phyloP scores from a whole-genome alignment of 805 yeast species.

The Komagataella kurtzmanii region DNA sequence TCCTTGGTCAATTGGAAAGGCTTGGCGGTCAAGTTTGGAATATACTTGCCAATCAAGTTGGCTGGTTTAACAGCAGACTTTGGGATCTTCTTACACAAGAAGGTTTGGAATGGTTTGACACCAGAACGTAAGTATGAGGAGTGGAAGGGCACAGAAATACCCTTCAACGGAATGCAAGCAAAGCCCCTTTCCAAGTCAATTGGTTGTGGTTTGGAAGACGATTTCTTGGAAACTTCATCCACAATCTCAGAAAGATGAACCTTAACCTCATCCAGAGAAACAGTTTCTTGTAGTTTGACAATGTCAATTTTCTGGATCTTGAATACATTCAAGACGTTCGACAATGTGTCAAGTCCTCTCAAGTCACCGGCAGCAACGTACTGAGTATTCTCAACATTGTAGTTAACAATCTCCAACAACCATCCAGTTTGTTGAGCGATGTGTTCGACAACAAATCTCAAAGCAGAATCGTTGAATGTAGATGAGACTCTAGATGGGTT shows the following conservation, averaged over 20 bases:
- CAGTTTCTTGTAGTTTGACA: conserved; percentile 67
- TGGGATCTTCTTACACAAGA: conserved; percentile 90
- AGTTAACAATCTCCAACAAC: conserved; percentile 96
- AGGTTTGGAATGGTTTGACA: conserved; percentile 97
- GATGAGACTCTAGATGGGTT: conserved; percentile 88
- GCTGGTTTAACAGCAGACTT: conserved; percentile 92
- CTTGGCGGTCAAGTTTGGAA: conserved; percentile 97
- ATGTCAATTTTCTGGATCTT: conserved; percentile 92
- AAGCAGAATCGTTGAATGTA: conserved; percentile 85
- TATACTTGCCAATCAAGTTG: conserved; percentile 85
- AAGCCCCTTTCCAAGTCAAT: conserved; percentile 95
- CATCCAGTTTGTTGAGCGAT: conserved; percentile 76
- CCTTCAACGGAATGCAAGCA: conserved; percentile 96
- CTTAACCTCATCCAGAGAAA: conserved; percentile 80
- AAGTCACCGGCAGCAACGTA: conserved; percentile 98
- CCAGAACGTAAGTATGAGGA: conserved; percentile 97
- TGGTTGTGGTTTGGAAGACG: conserved; percentile 88
- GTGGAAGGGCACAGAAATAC: conserved; percentile 99
- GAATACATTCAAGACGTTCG: conserved; percentile 86
- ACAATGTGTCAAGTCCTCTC: conserved; percentile 84
- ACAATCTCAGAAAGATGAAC: conserved; percentile 83
- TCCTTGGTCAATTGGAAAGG: conserved; percentile 95
- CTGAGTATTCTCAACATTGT: conserved; percentile 95
- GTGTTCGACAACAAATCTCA: conserved; percentile 87
- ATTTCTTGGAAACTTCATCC: conserved; percentile 69